Percentiles rank a stretch among this genome's conserved stretches.
Evolutionary conservation across 345 rosid genomes (phyloP).

Genomic region (Raphanus raphanistrum): DNA sequence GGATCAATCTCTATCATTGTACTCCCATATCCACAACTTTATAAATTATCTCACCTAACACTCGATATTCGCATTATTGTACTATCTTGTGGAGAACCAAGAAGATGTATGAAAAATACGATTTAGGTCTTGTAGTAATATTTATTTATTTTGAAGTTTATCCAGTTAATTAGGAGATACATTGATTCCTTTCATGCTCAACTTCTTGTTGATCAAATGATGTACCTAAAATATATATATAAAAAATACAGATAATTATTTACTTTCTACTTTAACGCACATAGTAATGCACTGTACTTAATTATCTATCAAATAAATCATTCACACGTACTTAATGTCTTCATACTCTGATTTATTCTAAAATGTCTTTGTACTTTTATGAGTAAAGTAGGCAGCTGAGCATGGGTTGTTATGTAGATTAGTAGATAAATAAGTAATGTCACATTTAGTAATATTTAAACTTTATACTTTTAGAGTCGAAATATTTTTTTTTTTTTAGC

Average conservation of each 20-base stretch:
- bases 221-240: not conserved
- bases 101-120: not conserved
- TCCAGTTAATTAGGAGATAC: not conserved
- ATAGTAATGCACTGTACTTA: not conserved
- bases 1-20: conserved; percentile 19
- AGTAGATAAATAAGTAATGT: not conserved
- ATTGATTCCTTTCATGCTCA: not conserved
- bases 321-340: not conserved
- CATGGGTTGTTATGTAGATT: not conserved
- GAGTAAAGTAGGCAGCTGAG: conserved; percentile 23
- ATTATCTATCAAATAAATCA: not conserved
- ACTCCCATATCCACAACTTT: conserved; percentile 9
- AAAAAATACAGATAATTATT: not conserved
- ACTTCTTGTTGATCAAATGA: conserved; percentile 11
- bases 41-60: conserved; percentile 34
- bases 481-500: no score
- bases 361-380: conserved; percentile 12
- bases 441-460: conserved; percentile 3
- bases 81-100: conserved; percentile 12
- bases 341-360: not conserved
- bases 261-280: not conserved
- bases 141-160: not conserved
- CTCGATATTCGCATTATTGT: conserved; percentile 37
- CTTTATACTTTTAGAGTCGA: not conserved
- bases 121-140: not conserved